Conservation (phyloP, 2,329 filamentous ascomycete genomes). For the Neopestalotiopsis rosae region DNA sequence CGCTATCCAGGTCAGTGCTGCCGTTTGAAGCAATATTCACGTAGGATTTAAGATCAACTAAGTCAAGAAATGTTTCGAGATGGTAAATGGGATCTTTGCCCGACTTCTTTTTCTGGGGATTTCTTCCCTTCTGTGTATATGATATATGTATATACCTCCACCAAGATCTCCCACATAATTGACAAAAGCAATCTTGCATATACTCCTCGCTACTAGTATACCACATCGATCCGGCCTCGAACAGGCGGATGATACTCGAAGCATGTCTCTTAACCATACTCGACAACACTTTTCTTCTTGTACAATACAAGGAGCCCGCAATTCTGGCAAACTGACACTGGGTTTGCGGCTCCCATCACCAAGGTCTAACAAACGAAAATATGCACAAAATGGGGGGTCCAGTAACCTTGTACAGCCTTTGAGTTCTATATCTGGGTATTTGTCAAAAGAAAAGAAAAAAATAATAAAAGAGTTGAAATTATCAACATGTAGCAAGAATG, state of each 20-base stretch:
- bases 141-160: background rate
- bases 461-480: conserved; percentile 26
- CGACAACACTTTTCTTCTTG: conserved; percentile 25
- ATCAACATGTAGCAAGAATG: conserved; percentile 12
- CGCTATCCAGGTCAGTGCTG: too few relatives aligned
- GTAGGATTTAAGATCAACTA: background rate
- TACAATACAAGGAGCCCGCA: conserved; percentile 28
- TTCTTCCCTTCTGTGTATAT: background rate
- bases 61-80: background rate
- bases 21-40: too few relatives aligned
- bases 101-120: background rate
- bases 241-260: background rate
- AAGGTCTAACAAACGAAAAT: conserved; percentile 38
- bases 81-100: background rate
- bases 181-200: conserved; percentile 25
- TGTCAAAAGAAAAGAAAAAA: conserved; percentile 33
- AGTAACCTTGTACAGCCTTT: conserved; percentile 32
- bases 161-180: conserved; percentile 24
- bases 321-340: conserved; percentile 22
- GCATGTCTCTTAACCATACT: conserved; percentile 2
- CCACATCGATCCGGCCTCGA: background rate
- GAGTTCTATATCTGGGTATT: conserved; percentile 42
- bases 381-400: conserved; percentile 28
- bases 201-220: background rate
- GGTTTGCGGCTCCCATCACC: conserved; percentile 21